Evolutionary conservation across 2,329 filamentous ascomycete species (phyloP).

Genomic region (Bipolaris oryzae): DNA sequence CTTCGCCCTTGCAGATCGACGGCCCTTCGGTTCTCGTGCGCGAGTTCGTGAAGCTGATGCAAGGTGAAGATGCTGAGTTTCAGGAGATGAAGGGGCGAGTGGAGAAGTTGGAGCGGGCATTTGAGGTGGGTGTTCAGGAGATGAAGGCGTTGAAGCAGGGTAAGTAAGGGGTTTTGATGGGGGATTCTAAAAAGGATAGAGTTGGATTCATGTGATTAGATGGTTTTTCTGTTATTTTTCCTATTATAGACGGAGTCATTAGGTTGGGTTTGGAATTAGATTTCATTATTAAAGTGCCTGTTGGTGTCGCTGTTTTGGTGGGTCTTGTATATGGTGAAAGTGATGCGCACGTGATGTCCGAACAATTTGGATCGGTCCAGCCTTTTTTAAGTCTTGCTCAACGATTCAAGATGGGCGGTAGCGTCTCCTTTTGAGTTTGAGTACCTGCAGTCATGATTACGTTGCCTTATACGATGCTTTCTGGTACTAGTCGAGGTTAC

Average conservation of each 20-base stretch:
- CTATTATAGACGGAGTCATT: not conserved
- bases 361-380: not conserved
- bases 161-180: too few species aligned
- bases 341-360: not conserved
- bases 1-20: constrained; percentile 15
- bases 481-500: not conserved
- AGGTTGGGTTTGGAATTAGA: not conserved
- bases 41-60: constrained; percentile 13
- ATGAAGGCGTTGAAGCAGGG: not conserved
- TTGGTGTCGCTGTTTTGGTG: not conserved
- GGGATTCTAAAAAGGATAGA: too few species aligned
- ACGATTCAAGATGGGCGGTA: not conserved
- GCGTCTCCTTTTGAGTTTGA: not conserved
- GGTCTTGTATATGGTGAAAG: too few species aligned
- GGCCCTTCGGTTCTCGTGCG: constrained; percentile 13
- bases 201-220: not conserved
- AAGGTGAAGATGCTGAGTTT: constrained; percentile 6
- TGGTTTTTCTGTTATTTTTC: not conserved
- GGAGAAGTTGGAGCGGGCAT: not conserved
- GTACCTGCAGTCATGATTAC: not conserved
- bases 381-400: not conserved
- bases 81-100: not conserved
- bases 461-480: not conserved
- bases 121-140: not conserved
- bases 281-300: not conserved